Conservation (phyloP, 495 filamentous ascomycete genomes). For the Neurospora sp. region DNA sequence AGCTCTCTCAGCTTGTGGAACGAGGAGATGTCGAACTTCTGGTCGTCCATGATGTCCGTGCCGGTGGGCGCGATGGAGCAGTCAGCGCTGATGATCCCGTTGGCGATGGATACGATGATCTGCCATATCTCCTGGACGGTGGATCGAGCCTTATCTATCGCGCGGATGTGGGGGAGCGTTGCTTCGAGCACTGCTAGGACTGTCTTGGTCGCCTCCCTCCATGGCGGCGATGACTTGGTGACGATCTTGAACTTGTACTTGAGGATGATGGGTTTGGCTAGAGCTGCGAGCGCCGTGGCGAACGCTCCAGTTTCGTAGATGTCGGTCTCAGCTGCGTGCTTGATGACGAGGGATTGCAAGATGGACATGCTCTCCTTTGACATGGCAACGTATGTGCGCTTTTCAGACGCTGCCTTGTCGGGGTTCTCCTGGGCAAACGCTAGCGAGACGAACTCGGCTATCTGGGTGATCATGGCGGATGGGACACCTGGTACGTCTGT, state of each 20-base stretch:
- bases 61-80: constrained; percentile 27
- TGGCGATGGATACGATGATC: constrained; percentile 46
- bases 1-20: constrained; percentile 58
- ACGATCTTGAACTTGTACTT: constrained; percentile 60
- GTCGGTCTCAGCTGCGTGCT: constrained; percentile 50
- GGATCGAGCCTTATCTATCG: constrained; percentile 39
- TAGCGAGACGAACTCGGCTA: constrained; percentile 59
- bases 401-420: constrained; percentile 25
- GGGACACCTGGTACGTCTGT: constrained; percentile 57
- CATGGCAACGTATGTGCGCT: constrained; percentile 75
- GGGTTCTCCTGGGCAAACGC: constrained; percentile 41
- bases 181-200: constrained; percentile 57
- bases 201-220: constrained; percentile 67
- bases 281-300: constrained; percentile 46
- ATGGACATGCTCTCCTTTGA: constrained; percentile 67
- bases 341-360: constrained; percentile 50
- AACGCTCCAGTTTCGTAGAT: constrained; percentile 58
- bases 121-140: constrained; percentile 44
- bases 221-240: constrained; percentile 52
- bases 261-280: constrained; percentile 55
- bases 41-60: constrained; percentile 46
- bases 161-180: constrained; percentile 51
- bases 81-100: constrained; percentile 50
- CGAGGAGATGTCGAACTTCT: constrained; percentile 69
- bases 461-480: constrained; percentile 52